Percentiles rank a stretch among this genome's conserved stretches.
phyloP scores from a whole-genome alignment of 345 rosid genomes.

The Populus simonii region DNA sequence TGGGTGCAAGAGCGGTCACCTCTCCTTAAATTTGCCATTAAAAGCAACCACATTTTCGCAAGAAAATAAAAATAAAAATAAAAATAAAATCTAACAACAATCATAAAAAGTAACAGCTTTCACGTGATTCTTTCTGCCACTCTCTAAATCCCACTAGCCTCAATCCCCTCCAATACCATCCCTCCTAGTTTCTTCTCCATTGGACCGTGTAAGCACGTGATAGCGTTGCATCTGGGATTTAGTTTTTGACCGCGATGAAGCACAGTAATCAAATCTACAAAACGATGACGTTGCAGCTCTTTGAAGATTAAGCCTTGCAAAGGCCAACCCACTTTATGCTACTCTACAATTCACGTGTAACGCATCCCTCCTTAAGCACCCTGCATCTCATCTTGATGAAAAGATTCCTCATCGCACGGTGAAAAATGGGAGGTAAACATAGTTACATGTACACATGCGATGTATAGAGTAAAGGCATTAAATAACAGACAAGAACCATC shows the following conservation, averaged over 20 bases:
- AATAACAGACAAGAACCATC: not conserved
- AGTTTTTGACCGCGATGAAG: not conserved
- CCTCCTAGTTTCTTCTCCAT: not conserved
- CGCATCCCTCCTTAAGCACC: not conserved
- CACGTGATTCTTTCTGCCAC: not conserved
- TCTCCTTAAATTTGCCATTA: slow-evolving; percentile 22
- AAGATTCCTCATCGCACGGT: not conserved
- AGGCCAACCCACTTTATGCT: not conserved
- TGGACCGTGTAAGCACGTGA: not conserved
- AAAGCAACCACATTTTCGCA: slow-evolving; percentile 2
- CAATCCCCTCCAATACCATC: not conserved
- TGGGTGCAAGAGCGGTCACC: not conserved
- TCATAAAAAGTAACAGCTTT: not conserved
- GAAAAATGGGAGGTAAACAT: not conserved
- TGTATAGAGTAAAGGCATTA: too few species aligned
- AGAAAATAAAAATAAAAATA: not conserved
- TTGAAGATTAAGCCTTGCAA: not conserved
- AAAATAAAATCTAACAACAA: not conserved
- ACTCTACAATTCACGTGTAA: not conserved
- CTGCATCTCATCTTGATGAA: not conserved
- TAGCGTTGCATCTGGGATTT: not conserved
- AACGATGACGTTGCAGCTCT: slow-evolving; percentile 21
- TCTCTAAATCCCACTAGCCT: not conserved
- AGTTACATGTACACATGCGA: not conserved
- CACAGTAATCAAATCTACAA: slow-evolving; percentile 11